phyloP scores from a whole-genome alignment of 2,329 filamentous ascomycete genomes.

The Colletotrichum lini region DNA sequence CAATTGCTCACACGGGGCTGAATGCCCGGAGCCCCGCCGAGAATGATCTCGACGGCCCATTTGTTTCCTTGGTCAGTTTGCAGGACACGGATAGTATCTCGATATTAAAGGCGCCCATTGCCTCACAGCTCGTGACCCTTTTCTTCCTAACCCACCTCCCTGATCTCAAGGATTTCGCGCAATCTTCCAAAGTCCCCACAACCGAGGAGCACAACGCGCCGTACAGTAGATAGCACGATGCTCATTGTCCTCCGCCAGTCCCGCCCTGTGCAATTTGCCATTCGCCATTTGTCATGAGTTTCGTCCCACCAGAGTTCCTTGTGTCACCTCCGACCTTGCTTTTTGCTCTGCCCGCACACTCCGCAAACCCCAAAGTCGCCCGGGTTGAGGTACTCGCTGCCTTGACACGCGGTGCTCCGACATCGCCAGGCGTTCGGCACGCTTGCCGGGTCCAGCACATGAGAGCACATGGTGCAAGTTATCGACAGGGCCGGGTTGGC shows the following conservation, averaged over 20 bases:
- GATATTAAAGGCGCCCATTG: conserved; percentile 29
- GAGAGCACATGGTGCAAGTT: conserved; percentile 78
- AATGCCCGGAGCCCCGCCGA: conserved; percentile 15
- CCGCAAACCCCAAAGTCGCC: conserved; percentile 80
- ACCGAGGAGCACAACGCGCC: conserved; percentile 6
- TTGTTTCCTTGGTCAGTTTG: conserved; percentile 20
- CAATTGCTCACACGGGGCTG: background rate
- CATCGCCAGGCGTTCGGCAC: conserved; percentile 77
- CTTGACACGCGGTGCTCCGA: conserved; percentile 66
- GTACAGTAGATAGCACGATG: background rate
- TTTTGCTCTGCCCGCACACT: conserved; percentile 70
- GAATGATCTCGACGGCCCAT: conserved; percentile 22
- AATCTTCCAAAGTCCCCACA: background rate
- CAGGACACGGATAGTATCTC: conserved; percentile 14
- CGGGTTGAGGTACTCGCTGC: conserved; percentile 75
- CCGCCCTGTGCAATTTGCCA: conserved; percentile 2
- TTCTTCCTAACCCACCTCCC: background rate
- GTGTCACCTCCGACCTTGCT: conserved; percentile 30
- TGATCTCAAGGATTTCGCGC: background rate
- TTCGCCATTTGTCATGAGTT: background rate
- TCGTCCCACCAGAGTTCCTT: background rate
- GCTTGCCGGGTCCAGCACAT: conserved; percentile 73
- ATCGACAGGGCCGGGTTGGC: conserved; percentile 67
- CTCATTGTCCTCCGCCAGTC: background rate
- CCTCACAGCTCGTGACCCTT: conserved; percentile 12